phyloP scores from a whole-genome alignment of 441 rosid genomes.

The Syzygium syzygioides region DNA sequence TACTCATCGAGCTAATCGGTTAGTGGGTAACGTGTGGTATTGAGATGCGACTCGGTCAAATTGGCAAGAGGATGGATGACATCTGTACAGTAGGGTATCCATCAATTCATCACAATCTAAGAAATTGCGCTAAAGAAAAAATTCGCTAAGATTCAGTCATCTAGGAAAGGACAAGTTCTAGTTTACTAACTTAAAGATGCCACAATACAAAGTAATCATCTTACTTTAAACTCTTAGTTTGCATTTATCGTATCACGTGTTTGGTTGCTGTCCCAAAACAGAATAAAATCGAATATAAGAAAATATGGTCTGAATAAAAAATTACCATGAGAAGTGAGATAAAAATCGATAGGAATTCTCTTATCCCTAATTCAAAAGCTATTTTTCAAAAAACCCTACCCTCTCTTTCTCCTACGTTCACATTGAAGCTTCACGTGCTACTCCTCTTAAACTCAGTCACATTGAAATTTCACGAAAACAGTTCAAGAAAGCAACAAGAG shows the following conservation, averaged over 20 bases:
- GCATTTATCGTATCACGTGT: too few species aligned
- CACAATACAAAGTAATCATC: not conserved
- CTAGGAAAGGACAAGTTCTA: not conserved
- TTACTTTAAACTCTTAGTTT: too few species aligned
- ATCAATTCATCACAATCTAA: not conserved
- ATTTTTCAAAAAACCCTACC: not conserved
- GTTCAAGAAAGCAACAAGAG: too few species aligned
- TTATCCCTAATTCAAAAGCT: rapidly evolving
- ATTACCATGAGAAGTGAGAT: rapidly evolving
- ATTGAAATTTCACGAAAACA: not conserved
- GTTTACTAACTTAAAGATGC: not conserved
- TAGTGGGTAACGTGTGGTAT: not conserved
- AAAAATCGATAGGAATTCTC: rapidly evolving
- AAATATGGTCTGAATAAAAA: too few species aligned
- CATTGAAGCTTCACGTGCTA: not conserved
- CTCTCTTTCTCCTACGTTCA: not conserved
- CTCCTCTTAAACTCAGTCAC: not conserved
- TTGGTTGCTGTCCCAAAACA: too few species aligned
- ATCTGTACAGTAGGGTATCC: not conserved
- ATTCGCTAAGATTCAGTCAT: not conserved
- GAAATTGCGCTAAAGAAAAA: not conserved
- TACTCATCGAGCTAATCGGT: not conserved
- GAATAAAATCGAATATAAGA: too few species aligned
- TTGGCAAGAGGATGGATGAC: not conserved
- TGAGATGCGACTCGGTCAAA: not conserved